Percentiles rank a stretch among this genome's conserved stretches.
Evolutionary conservation across 2,329 filamentous ascomycete species (phyloP).

Genomic region (Aspergillus sp.): DNA sequence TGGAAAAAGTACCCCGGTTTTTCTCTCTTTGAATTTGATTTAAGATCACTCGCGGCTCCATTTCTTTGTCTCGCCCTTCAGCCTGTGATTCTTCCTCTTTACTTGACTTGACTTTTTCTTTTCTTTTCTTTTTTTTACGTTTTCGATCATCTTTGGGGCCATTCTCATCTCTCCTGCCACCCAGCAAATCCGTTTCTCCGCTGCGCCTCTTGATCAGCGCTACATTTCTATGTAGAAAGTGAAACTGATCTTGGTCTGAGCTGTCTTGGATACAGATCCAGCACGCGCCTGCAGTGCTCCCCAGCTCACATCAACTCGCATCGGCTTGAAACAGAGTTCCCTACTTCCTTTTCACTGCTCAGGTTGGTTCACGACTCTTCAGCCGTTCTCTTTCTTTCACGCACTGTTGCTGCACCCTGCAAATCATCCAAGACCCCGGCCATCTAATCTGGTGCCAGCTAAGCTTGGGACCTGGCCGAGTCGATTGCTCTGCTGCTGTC

Average conservation of each 20-base stretch:
- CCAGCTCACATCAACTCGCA: not conserved
- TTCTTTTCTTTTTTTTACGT: constrained; percentile 1
- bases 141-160: not conserved
- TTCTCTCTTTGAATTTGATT: constrained; percentile 5
- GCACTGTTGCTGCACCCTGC: constrained; percentile 17
- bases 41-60: constrained; percentile 18
- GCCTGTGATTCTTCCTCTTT: no score
- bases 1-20: constrained; percentile 5
- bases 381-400: not conserved
- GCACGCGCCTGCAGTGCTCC: not conserved
- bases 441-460: constrained; percentile 16
- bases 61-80: constrained; percentile 14
- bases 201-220: not conserved
- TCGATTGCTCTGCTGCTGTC: constrained; percentile 14
- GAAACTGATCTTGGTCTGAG: not conserved
- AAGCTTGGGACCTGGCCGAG: constrained; percentile 15
- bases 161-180: not conserved
- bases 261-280: not conserved
- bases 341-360: not conserved
- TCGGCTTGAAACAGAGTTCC: not conserved
- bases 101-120: not conserved
- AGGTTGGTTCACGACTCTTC: constrained; percentile 2
- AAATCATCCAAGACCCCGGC: constrained; percentile 20
- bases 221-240: not conserved
- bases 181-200: not conserved